Percentiles rank a stretch among this genome's conserved stretches.
Conservation (phyloP, 441 rosid species). For the Croton laevigatus region DNA sequence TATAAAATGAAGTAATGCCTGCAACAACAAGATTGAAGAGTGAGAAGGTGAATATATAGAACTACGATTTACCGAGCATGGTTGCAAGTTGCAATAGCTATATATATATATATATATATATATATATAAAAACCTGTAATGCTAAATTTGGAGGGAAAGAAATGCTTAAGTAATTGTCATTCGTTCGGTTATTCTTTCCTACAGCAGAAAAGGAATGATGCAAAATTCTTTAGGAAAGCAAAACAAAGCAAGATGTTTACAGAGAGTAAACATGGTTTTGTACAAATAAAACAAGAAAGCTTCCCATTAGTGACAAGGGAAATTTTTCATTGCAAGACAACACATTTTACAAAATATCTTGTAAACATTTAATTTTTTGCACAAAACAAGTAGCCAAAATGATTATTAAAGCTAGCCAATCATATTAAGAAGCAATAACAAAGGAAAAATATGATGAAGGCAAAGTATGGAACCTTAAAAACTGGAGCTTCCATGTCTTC, state of each 20-base stretch:
- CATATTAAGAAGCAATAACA: neutral
- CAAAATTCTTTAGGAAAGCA: no score
- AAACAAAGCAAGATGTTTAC: no score
- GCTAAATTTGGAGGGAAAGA: no score
- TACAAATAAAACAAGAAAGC: no score
- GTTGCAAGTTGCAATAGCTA: neutral
- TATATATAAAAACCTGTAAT: no score
- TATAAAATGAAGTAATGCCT: conserved; percentile 84
- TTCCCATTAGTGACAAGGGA: no score
- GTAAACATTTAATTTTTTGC: neutral
- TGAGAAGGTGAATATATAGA: neutral
- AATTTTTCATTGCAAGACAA: no score
- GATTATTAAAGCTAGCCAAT: neutral
- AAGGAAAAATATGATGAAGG: neutral
- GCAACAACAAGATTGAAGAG: conserved; percentile 24
- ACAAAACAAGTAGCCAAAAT: neutral
- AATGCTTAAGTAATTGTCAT: no score
- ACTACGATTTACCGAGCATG: neutral
- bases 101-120: no score
- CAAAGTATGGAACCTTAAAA: conserved; percentile 58
- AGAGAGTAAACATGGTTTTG: neutral
- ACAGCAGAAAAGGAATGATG: neutral
- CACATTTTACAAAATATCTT: no score
- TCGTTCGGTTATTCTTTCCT: no score
- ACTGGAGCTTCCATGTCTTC: conserved; percentile 85